Percentiles rank a stretch among this genome's conserved stretches.
These are phyloP conservation scores for Starmerella floris DNA, from an alignment of 805 yeast species.

Conservation along the genomic window DNA sequence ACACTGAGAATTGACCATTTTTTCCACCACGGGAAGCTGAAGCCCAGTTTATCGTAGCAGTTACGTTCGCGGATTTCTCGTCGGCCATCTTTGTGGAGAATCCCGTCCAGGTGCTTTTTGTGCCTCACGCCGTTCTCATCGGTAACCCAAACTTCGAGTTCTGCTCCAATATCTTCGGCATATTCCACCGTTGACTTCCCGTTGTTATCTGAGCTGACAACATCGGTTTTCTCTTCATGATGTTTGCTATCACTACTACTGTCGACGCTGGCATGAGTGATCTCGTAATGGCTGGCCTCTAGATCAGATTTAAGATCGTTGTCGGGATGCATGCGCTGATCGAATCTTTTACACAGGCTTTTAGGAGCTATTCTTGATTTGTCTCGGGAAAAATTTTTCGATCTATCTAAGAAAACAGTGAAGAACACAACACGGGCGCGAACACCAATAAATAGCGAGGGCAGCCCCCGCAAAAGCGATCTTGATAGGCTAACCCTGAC, in stretches of 20 bases:
- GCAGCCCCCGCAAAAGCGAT: no score
- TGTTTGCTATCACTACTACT: background rate
- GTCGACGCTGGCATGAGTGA: background rate
- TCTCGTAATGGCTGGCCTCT: background rate
- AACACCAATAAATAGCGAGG: no score
- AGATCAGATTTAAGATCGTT: background rate
- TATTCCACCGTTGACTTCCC: slow-evolving; percentile 11
- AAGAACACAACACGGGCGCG: no score
- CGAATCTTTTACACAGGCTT: no score
- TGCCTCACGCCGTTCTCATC: slow-evolving; percentile 9
- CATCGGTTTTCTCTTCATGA: background rate
- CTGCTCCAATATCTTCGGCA: slow-evolving; percentile 13
- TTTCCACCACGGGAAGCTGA: slow-evolving; percentile 25
- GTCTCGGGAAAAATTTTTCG: no score
- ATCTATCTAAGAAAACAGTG: no score
- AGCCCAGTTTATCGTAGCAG: slow-evolving; percentile 31
- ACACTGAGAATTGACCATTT: slow-evolving; percentile 31
- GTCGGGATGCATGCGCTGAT: no score
- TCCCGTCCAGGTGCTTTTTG: slow-evolving; percentile 10
- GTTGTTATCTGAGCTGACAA: slow-evolving; percentile 3
- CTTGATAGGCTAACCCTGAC: no score
- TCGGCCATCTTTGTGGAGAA: slow-evolving; percentile 17
- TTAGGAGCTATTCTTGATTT: no score
- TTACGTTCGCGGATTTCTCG: slow-evolving; percentile 26
- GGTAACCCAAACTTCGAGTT: slow-evolving; percentile 10